Evolutionary conservation across 495 filamentous ascomycete species (phyloP), one percentile per base, ranked within the genome.

Genomic region (Trichoderma parareesei): DNA sequence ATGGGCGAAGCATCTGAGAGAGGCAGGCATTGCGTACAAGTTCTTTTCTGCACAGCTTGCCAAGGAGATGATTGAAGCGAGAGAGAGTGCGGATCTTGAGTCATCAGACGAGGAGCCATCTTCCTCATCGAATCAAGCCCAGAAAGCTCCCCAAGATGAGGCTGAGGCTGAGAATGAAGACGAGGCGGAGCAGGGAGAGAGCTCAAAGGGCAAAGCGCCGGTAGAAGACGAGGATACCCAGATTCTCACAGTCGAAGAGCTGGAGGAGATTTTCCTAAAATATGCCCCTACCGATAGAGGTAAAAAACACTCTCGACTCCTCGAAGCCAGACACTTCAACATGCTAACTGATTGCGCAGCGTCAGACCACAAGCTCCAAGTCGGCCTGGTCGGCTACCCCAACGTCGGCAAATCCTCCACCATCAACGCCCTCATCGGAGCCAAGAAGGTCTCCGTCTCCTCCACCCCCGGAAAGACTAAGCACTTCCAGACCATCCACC

Each of bases 331-430:
- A 27, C 27, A 27, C 27, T 27, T 27, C 16, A 9, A 9, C 2
- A 20, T 53, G 37, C 16, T 62, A 62, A 68, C 18, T 62, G 67
- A 6, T 68, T 65, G 14, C 6, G 49, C 57, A 67, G 69, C 73
- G 44, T 71, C 79, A 13, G 80, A 83, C 11, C 82, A 83, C 67
- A 97, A 93, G 73, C 88, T 91, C 18, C 84, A 88, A 65, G 94
- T 99, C 70, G 95, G 95, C 68, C 82, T 99, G 14, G 94, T 99
- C 62, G 95, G 95, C 40, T 99, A 99, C 78, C 95, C 95, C 67
- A 99, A 99, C 77, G 95, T 98, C 68, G 95, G 95, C 71, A 99
- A 99, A 76, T 98, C 95, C 7, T 96, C 91, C 48, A 99, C 95
- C 8, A 98, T 99, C 81, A 99, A 99, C 78, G 93, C 95, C 13